Evolutionary conservation across 208 protist genomes (phyloP), one percentile per base, ranked within the genome.

Genomic region (Acanthamoeba lenticulata): DNA sequence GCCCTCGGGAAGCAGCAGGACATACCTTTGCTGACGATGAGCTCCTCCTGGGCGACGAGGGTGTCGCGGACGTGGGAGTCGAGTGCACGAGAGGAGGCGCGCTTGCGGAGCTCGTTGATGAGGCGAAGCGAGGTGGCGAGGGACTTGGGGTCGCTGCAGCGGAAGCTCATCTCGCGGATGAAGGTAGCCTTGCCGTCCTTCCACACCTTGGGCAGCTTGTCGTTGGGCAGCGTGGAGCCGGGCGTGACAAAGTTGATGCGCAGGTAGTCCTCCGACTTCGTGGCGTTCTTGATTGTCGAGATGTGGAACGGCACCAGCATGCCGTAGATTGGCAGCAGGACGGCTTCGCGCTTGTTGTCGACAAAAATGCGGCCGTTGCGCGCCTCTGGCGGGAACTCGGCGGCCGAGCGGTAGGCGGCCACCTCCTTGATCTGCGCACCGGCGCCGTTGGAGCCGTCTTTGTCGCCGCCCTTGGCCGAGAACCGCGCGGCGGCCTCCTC

Each of bases 301-400:
- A 99, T 97, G 94, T 99, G 99, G 92, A 99, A 99, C 27, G 99
- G 98, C 11, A 98, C 97, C 7, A 97, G 36, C 11, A 96, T 81
- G 21, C 98, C 98, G 74, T 97, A 98, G 32, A 99, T 97, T 34
- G 99, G 99, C 11, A 99, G 95, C 79, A 99, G 97, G n/a, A 98
- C 95, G 21, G 98, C 94, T 47, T 98, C 97, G 57, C 97, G 97
- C 57, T 97, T 97, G 2, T 83, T 40, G 89, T 99, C 98, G 29
- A 99, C 97, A 42, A 95, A 97, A 40, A 99, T 98, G 74, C 95
- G 94, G 81, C 77, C 90, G 74, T 79, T 89, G n/a, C n/a, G 52
- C 29, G 90, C 60, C 21, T 47, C 47, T 11, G 27, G 19, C 34
- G 79, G 38, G 38, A 90, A 88, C 17, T n/a, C 2, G 0, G 91